phyloP scores from a whole-genome alignment of 495 filamentous ascomycete species.

The Astrothelium subdiscretum region DNA sequence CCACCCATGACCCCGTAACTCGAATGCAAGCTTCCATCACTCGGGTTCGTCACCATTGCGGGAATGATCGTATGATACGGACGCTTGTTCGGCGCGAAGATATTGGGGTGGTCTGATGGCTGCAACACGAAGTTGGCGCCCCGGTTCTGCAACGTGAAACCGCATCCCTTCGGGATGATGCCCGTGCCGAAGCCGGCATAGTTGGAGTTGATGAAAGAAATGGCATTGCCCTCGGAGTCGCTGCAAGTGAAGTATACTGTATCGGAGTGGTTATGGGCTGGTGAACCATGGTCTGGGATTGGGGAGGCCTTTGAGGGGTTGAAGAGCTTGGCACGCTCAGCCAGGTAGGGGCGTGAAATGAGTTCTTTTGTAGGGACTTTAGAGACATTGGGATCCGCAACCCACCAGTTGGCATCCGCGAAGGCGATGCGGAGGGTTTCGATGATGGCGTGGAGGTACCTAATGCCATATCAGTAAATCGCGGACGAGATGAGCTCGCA shows the following conservation, averaged over 20 bases:
- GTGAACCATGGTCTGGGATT: conserved; percentile 48
- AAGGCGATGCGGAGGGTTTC: conserved; percentile 88
- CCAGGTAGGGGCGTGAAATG: conserved; percentile 51
- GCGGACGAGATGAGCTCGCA: no score
- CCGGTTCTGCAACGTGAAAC: conserved; percentile 93
- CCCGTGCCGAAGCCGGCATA: conserved; percentile 81
- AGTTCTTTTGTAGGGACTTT: conserved; percentile 54
- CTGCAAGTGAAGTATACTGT: conserved; percentile 89
- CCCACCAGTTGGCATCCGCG: conserved; percentile 79
- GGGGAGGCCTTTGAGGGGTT: conserved; percentile 44
- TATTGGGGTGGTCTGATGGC: conserved; percentile 57
- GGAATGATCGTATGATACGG: conserved; percentile 99
- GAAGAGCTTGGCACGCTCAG: conserved; percentile 60
- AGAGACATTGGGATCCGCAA: conserved; percentile 65
- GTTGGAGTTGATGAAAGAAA: conserved; percentile 94
- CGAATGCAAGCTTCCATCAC: conserved; percentile 60
- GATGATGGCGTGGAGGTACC: conserved; percentile 82
- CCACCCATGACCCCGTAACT: conserved; percentile 97
- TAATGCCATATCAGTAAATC: conserved; percentile 5
- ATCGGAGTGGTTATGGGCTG: conserved; percentile 62
- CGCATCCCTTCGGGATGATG: conserved; percentile 72
- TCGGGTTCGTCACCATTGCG: conserved; percentile 67
- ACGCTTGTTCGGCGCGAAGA: conserved; percentile 66
- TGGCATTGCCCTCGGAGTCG: conserved; percentile 73
- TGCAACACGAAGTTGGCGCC: conserved; percentile 69